These are phyloP conservation scores for Triticum aestivum DNA, from an alignment of 176 grass and related monocot genomes.

Conservation along the genomic window IWGSC_CS_RefSeq_v2.1 NC_057796.1:127880789-127881288, in stretches of 20 bases:
- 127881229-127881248: conserved; percentile 79
- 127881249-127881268: conserved; percentile 77
- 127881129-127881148: conserved; percentile 43
- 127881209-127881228: conserved; percentile 79
- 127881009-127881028: conserved; percentile 27
- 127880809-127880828: neutral
- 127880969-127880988: conserved; percentile 59
- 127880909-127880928: conserved; percentile 23
- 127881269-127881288: conserved; percentile 58
- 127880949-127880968: conserved; percentile 61
- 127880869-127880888: conserved; percentile 1
- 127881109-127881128: neutral
- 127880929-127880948: conserved; percentile 63
- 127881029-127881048: conserved; percentile 16
- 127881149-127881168: conserved; percentile 61
- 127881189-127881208: conserved; percentile 76
- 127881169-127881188: conserved; percentile 65
- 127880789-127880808: conserved; percentile 4
- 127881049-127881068: neutral
- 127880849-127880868: neutral
- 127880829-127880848: conserved; percentile 10
- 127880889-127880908: conserved; percentile 2
- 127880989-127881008: conserved; percentile 61
- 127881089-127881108: neutral
- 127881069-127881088: conserved; percentile 1